Conservation (phyloP, 2,329 filamentous ascomycete species). For the Colletotrichum graminicola region DNA sequence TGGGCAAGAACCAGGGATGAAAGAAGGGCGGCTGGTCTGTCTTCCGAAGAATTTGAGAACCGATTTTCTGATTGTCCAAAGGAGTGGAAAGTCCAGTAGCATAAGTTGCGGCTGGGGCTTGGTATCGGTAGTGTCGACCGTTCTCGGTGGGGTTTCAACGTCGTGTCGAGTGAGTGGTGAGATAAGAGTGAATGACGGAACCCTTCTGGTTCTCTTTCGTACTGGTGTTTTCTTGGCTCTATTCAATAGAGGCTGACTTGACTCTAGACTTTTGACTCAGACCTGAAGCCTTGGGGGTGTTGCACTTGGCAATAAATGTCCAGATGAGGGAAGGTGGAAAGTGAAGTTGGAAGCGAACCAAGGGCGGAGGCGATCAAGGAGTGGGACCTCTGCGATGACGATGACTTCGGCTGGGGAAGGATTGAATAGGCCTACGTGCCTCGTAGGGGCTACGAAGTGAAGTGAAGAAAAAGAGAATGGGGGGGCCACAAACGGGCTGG, state of each 20-base stretch:
- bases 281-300: background rate
- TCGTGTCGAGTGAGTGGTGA: constrained; percentile 19
- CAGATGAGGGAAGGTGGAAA: constrained; percentile 20
- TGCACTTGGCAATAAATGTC: constrained; percentile 25
- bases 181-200: constrained; percentile 9
- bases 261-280: constrained; percentile 5
- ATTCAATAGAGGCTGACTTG: constrained; percentile 35
- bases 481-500: constrained; percentile 26
- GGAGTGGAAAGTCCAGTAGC: constrained; percentile 19
- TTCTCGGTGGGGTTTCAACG: constrained; percentile 1
- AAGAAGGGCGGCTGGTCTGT: constrained; percentile 17
- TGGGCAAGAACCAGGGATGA: constrained; percentile 9
- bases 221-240: constrained; percentile 13
- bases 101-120: constrained; percentile 14
- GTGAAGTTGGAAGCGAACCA: constrained; percentile 9
- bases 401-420: constrained; percentile 34
- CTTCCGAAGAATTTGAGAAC: constrained; percentile 15
- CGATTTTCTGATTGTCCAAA: constrained; percentile 15
- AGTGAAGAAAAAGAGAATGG: constrained; percentile 26
- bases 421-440: constrained; percentile 32
- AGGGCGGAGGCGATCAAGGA: constrained; percentile 25
- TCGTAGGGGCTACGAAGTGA: constrained; percentile 22
- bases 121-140: constrained; percentile 9
- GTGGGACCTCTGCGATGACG: constrained; percentile 23
- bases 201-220: too few species aligned